phyloP scores from a whole-genome alignment of 345 rosid genomes.

The Eucalyptus shirleyi region DNA sequence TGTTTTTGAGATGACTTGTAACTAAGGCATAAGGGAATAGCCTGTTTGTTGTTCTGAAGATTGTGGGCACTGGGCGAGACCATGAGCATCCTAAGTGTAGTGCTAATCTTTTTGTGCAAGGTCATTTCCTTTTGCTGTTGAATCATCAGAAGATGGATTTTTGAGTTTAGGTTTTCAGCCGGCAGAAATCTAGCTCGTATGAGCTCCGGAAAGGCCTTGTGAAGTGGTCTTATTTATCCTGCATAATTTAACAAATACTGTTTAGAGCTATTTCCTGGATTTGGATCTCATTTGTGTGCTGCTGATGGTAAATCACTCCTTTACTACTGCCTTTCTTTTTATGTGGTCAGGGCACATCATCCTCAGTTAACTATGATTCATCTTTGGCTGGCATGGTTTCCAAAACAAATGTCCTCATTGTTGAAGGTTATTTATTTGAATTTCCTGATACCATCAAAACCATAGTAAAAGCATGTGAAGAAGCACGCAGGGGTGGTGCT shows the following conservation, averaged over 20 bases:
- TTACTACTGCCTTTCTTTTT: background rate
- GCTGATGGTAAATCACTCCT: background rate
- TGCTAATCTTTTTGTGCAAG: background rate
- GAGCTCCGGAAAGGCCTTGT: background rate
- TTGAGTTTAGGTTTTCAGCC: background rate
- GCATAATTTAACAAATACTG: background rate
- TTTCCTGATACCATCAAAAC: conserved; percentile 81
- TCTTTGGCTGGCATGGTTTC: conserved; percentile 65
- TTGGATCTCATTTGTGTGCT: background rate
- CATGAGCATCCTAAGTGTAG: background rate
- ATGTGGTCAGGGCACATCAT: conserved; percentile 71
- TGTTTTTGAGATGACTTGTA: background rate
- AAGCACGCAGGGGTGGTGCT: conserved; percentile 65
- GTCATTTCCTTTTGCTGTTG: background rate
- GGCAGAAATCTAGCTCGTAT: background rate
- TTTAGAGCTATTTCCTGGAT: background rate
- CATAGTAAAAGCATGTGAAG: conserved; percentile 75
- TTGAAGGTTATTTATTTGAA: conserved; percentile 96
- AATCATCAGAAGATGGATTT: background rate
- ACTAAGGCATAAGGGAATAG: background rate
- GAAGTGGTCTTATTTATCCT: background rate
- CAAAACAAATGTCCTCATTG: conserved; percentile 63
- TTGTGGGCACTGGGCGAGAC: background rate
- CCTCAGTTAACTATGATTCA: conserved; percentile 60
- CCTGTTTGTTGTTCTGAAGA: background rate